Evolutionary conservation across 345 rosid species (phyloP), one percentile per base, ranked within the genome.

Genomic region (Mangifera indica): DNA sequence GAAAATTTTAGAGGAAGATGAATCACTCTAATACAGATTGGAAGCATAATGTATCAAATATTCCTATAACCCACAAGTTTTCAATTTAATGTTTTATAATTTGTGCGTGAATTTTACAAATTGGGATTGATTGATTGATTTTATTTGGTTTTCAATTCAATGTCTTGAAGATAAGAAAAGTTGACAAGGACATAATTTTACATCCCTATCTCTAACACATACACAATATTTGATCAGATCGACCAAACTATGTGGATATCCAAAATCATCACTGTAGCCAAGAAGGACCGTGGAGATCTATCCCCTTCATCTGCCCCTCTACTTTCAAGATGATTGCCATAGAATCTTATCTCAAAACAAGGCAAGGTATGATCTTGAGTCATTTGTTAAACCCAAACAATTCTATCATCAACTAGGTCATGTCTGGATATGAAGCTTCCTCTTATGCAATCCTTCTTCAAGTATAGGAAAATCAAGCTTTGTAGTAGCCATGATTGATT

Each of bases 151-250:
- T n/a, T n/a, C n/a, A n/a, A n/a, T n/a, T n/a, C n/a, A n/a, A n/a
- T 71, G 82, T 89, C n/a, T 67, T 95, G 78, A 89, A 82, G 83
- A 76, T 92, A 58, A 84, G 98, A 52, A 89, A 78, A 82, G 86
- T 88, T 1, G 99, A 92, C 46, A 95, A 89, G 74, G 81, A 94
- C 12, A 82, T 97, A 20, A 82, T 95, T 51, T 89, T 95, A 56
- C 85, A 87, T 6, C 84, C 98, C 3, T 95, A 95, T 77, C 93
- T 95, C 32, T 94, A 93, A 42, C 97, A 95, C 76, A 91, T 95
- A 88, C 76, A 78, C 89, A 0, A 87, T 91, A 1, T 84, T 87
- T 11, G 97, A 87, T 29, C 98, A 95, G 76, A 63, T 88, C 18
- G 89, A 91, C 5, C 86, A 86, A 75, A 85, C 5, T 77, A 80